Evolutionary conservation across 495 filamentous ascomycete genomes (phyloP).

Genomic region (Aeminium ludgeri): DNA sequence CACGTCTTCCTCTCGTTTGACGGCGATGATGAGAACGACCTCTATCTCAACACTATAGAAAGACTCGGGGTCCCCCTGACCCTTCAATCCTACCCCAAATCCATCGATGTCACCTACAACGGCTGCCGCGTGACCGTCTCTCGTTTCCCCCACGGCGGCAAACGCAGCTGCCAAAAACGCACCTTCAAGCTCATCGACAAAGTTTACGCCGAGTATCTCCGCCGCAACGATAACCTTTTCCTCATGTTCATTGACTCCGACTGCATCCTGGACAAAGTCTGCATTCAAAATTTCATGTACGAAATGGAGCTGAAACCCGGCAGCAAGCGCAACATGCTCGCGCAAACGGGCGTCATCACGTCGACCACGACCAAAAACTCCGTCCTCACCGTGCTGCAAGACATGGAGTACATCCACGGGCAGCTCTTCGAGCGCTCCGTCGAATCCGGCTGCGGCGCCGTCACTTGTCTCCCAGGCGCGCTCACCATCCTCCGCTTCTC

Average conservation of each 20-base stretch:
- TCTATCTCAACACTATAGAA: constrained; percentile 77
- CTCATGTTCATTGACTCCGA: constrained; percentile 97
- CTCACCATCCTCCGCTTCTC: constrained; percentile 92
- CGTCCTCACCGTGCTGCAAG: constrained; percentile 81
- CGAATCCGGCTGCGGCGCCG: constrained; percentile 85
- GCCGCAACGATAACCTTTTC: constrained; percentile 81
- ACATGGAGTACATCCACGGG: constrained; percentile 97
- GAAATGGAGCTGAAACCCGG: constrained; percentile 98
- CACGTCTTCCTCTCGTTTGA: constrained; percentile 97
- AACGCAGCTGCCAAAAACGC: constrained; percentile 81
- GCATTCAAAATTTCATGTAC: constrained; percentile 96
- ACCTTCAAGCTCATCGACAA: constrained; percentile 92
- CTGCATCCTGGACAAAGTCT: constrained; percentile 83
- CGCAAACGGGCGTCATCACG: constrained; percentile 97
- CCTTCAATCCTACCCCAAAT: constrained; percentile 63
- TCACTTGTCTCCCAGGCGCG: constrained; percentile 89
- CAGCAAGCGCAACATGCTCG: constrained; percentile 83
- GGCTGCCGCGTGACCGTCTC: constrained; percentile 77
- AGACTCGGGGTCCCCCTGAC: constrained; percentile 71
- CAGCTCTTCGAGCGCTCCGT: constrained; percentile 95
- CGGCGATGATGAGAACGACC: constrained; percentile 70
- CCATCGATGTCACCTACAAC: constrained; percentile 78
- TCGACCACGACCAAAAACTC: constrained; percentile 80
- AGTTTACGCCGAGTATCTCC: constrained; percentile 78
- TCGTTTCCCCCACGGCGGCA: constrained; percentile 84